phyloP scores from a whole-genome alignment of 2,329 filamentous ascomycete species.

The Colletotrichum neosansevieriae region DNA sequence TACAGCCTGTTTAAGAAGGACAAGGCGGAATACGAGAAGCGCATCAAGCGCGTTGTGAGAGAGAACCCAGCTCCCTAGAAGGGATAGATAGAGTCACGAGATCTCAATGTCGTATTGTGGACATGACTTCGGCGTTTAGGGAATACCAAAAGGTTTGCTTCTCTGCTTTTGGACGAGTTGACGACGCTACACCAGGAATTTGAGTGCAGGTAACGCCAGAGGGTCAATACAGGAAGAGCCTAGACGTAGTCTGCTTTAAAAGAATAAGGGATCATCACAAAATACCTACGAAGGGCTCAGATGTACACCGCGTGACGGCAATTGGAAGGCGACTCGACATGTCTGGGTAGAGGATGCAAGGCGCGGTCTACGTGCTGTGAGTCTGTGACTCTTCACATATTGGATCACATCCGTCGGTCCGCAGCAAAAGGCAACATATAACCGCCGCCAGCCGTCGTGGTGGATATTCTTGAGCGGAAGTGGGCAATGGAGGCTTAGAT shows the following conservation, averaged over 20 bases:
- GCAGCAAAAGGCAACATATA: conserved; percentile 19
- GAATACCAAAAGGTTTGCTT: conserved; percentile 40
- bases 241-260: conserved; percentile 15
- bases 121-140: conserved; percentile 37
- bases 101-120: conserved; percentile 22
- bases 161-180: conserved; percentile 33
- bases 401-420: conserved; percentile 7
- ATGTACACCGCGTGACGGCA: neutral
- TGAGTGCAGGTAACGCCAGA: neutral
- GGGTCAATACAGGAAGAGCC: conserved; percentile 3
- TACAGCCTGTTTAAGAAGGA: conserved; percentile 98
- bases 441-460: conserved; percentile 17
- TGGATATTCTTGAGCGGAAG: conserved; percentile 24
- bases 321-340: neutral
- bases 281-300: neutral
- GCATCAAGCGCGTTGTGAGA: conserved; percentile 86
- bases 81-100: conserved; percentile 15
- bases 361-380: neutral
- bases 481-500: conserved; percentile 3
- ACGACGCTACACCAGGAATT: conserved; percentile 18
- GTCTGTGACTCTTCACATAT: conserved; percentile 19
- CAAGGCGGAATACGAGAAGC: conserved; percentile 85
- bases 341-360: neutral
- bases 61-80: conserved; percentile 84
- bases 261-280: conserved; percentile 2